phyloP scores from a whole-genome alignment of 2,329 filamentous ascomycete genomes.

The Tolypocladium sp. region DNA sequence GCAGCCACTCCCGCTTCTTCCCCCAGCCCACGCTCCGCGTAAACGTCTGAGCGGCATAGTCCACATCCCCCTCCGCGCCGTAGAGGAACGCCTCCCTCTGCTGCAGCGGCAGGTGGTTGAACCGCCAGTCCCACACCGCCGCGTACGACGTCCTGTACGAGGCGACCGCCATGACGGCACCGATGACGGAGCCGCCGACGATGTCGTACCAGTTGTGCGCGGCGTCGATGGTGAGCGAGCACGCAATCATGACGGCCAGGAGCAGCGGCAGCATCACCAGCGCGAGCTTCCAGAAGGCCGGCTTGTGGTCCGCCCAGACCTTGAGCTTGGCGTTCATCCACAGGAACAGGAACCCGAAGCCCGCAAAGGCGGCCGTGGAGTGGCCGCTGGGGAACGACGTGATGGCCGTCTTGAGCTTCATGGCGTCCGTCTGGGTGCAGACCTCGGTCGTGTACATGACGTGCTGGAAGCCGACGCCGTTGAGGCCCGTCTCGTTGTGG shows the following conservation, averaged over 20 bases:
- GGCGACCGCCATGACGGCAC: constrained; percentile 51
- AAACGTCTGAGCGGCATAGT: constrained; percentile 12
- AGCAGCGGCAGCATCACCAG: constrained; percentile 50
- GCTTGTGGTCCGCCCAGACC: constrained; percentile 57
- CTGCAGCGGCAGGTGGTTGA: constrained; percentile 56
- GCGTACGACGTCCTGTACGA: constrained; percentile 60
- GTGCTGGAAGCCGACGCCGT: constrained; percentile 40
- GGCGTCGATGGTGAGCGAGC: constrained; percentile 53
- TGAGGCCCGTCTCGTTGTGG: constrained; percentile 29
- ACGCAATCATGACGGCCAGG: constrained; percentile 49
- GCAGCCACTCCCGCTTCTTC: constrained; percentile 7
- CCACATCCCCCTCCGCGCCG: constrained; percentile 7
- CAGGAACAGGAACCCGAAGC: constrained; percentile 54
- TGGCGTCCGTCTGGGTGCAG: constrained; percentile 46
- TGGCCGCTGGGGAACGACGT: constrained; percentile 63
- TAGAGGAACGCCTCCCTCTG: constrained; percentile 11
- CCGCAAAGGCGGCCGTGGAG: constrained; percentile 54
- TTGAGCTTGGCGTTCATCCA: constrained; percentile 68
- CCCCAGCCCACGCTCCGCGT: constrained; percentile 17
- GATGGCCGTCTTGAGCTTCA: constrained; percentile 49
- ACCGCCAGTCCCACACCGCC: constrained; percentile 60
- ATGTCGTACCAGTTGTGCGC: constrained; percentile 66
- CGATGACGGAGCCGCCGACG: constrained; percentile 53
- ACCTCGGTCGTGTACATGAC: constrained; percentile 57
- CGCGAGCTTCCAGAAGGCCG: constrained; percentile 58